Evolutionary conservation across 2,329 filamentous ascomycete genomes (phyloP).

Genomic region (Penicillium freii): DNA sequence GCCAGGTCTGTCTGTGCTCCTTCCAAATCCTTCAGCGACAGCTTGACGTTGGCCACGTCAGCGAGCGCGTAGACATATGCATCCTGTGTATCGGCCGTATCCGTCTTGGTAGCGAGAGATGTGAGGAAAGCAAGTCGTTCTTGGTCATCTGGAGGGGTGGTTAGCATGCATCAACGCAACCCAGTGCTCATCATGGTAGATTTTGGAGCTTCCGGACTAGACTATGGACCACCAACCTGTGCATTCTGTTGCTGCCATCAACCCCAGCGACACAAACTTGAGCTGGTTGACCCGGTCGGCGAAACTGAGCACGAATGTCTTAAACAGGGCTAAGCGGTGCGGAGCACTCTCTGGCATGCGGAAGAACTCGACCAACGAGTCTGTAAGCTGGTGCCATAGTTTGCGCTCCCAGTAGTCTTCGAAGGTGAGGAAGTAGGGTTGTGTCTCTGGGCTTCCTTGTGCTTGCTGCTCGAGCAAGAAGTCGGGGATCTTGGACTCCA

Average conservation of each 20-base stretch:
- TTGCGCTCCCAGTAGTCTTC: constrained; percentile 98
- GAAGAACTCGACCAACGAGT: constrained; percentile 85
- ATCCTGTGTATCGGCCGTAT: constrained; percentile 90
- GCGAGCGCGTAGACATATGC: constrained; percentile 92
- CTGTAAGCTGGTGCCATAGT: constrained; percentile 97
- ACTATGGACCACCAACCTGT: constrained; percentile 24
- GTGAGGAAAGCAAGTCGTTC: constrained; percentile 84
- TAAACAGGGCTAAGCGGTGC: constrained; percentile 87
- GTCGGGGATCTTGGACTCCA: constrained; percentile 86
- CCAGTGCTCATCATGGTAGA: neutral
- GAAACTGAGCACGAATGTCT: constrained; percentile 92
- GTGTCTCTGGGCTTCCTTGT: constrained; percentile 79
- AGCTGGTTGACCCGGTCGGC: constrained; percentile 99
- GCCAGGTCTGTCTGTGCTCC: constrained; percentile 84
- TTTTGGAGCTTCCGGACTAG: neutral
- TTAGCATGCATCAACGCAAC: constrained; percentile 13
- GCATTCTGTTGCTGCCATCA: constrained; percentile 84
- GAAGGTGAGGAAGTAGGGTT: constrained; percentile 83
- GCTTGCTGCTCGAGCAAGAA: constrained; percentile 91
- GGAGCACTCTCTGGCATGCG: constrained; percentile 73
- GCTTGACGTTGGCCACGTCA: constrained; percentile 82
- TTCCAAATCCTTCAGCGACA: constrained; percentile 75
- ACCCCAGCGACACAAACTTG: constrained; percentile 86
- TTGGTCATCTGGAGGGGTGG: constrained; percentile 65
- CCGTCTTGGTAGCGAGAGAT: constrained; percentile 79